Evolutionary conservation across 192 early-diverging fungal genomes (phyloP), one percentile per base, ranked within the genome.

Genomic region (Jimgerdemannia flammicorona): DNA sequence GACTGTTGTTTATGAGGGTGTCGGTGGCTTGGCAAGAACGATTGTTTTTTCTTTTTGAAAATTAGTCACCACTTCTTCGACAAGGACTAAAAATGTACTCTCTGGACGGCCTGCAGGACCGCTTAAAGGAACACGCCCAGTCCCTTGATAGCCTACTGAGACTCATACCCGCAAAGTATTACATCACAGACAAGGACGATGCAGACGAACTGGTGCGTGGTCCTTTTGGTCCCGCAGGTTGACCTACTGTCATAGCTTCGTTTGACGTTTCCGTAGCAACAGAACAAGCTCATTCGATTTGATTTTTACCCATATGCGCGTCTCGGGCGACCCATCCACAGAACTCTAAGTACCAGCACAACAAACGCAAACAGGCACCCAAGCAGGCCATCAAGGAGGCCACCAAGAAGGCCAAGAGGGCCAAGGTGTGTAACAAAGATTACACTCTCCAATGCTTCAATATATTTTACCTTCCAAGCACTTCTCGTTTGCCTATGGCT

Each of bases 141-240:
- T 84, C 86, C 43, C 93, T 96, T 73, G 92, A 97, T 76, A 84
- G 81, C 41, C 84, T 97, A 59, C 84, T 97, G 49, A 86, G 92
- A 66, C 85, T 94, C 74, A 95, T 96, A 79, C 95, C 95, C 43
- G 89, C 92, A 67, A 91, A 93, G 81, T 92, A 90, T 77, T 96
- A 96, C 80, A 84, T 95, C 29, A 87, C 88, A 67, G 84, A 91
- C 49, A 84, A 91, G 42, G 78, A 87, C 64, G 90, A 91, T 74
- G n/a, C n/a, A n/a, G n/a, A n/a, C n/a, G 81, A 89, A 44, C 79
- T 75, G 65, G 78, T 86, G 69, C 83, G 83, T 72, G 14, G 8
- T 43, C 19, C 73, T 49, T 39, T 67, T 7, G 44, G n/a, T n/a
- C n/a, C n/a, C n/a, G n/a, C n/a, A n/a, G n/a, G n/a, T n/a, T n/a